phyloP scores from a whole-genome alignment of 2,329 filamentous ascomycete genomes.

The Leptosphaerulina australis region DNA sequence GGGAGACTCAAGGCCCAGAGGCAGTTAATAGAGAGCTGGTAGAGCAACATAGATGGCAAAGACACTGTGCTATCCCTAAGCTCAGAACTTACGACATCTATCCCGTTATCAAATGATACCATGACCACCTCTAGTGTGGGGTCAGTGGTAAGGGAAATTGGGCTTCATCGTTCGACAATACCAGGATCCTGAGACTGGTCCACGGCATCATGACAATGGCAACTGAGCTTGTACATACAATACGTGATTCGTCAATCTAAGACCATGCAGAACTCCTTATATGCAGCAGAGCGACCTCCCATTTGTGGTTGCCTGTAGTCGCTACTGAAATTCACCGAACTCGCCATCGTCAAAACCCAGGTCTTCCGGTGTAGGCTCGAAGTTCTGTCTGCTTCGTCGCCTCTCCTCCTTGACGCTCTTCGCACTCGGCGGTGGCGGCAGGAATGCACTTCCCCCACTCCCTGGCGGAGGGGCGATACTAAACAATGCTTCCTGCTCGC shows the following conservation, averaged over 20 bases:
- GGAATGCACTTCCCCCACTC: constrained; percentile 50
- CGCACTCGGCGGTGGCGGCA: constrained; percentile 71
- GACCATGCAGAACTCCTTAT: constrained; percentile 27
- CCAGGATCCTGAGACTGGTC: too few relatives aligned
- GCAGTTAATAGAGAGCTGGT: background rate
- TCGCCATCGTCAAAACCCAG: constrained; percentile 86
- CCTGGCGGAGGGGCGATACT: constrained; percentile 74
- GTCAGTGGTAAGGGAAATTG: background rate
- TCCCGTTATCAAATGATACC: too few relatives aligned
- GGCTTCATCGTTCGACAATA: too few relatives aligned
- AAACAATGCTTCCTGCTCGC: constrained; percentile 63
- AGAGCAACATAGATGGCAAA: background rate
- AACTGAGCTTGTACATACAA: background rate
- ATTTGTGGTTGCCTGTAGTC: background rate
- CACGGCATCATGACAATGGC: background rate
- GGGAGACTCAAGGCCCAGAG: background rate
- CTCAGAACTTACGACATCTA: too few relatives aligned
- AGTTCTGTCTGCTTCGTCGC: constrained; percentile 58
- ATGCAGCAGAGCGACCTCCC: constrained; percentile 13
- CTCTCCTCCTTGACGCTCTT: constrained; percentile 67
- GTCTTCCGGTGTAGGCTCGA: constrained; percentile 58
- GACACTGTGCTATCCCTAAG: too few relatives aligned
- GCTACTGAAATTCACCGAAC: constrained; percentile 77
- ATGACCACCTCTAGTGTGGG: background rate
- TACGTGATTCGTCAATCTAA: constrained; percentile 8